Conservation (phyloP, 306 rosid genomes). For the Trifolium pratense region DNA sequence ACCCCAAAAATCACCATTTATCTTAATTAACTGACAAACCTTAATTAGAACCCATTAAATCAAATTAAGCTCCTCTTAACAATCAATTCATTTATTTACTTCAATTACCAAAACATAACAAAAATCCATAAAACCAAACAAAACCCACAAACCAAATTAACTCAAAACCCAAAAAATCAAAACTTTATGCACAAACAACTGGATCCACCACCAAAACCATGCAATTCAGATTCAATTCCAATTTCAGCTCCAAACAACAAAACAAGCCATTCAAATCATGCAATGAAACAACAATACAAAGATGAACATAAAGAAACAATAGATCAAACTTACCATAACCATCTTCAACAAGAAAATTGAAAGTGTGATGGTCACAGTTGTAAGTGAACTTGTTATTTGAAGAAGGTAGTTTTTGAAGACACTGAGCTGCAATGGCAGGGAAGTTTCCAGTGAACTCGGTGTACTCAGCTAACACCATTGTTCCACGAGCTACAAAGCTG, state of each 20-base stretch:
- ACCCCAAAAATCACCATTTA: background rate
- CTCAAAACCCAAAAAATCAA: background rate
- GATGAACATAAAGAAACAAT: background rate
- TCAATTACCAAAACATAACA: too few species aligned
- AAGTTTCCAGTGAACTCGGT: conserved; percentile 93
- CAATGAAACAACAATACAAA: background rate
- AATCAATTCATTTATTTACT: background rate
- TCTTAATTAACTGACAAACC: conserved; percentile 35
- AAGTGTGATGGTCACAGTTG: conserved; percentile 85
- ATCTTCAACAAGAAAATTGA: conserved; percentile 83
- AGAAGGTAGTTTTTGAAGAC: conserved; percentile 80
- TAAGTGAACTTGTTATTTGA: conserved; percentile 88
- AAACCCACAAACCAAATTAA: conserved; percentile 40
- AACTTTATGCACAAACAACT: background rate
- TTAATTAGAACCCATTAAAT: conserved; percentile 2
- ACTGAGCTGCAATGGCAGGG: conserved; percentile 90
- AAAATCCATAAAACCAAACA: conserved; percentile 38
- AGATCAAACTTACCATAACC: conserved; percentile 71
- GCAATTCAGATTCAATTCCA: conserved; percentile 43
- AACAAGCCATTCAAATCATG: background rate
- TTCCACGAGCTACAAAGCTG: conserved; percentile 91
- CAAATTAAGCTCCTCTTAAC: background rate
- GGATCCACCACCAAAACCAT: background rate
- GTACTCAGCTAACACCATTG: conserved; percentile 82
- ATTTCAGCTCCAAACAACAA: conserved; percentile 1